A percentile compares a stretch with the other conserved stretches of the same genome.
Conservation (phyloP, 164 flowering plant species). For the Sextonia rubra region DNA sequence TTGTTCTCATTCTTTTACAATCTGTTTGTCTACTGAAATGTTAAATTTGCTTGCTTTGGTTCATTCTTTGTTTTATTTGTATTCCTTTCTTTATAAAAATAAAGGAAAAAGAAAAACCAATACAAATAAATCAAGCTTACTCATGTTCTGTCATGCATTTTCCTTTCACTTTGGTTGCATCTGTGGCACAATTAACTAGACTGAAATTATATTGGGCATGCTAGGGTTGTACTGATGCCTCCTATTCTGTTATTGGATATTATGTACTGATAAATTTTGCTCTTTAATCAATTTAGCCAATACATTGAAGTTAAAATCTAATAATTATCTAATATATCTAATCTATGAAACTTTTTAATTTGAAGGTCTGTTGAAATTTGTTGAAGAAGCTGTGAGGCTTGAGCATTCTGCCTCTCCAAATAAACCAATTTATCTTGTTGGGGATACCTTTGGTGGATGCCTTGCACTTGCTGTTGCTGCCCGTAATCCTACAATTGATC, state of each 20-base stretch:
- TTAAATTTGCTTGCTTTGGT: too few species aligned
- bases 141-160: not conserved
- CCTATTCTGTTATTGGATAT: not conserved
- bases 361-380: constrained; percentile 60
- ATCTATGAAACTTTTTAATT: not conserved
- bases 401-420: constrained; percentile 62
- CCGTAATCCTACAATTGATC: constrained; percentile 78
- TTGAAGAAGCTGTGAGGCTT: constrained; percentile 55
- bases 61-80: too few species aligned
- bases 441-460: constrained; percentile 96
- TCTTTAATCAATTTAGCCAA: not conserved
- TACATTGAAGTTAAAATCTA: not conserved
- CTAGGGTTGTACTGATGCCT: not conserved
- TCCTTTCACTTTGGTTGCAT: not conserved
- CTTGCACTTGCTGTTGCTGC: constrained; percentile 92
- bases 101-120: too few species aligned
- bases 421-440: constrained; percentile 81
- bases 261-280: not conserved
- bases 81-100: too few species aligned
- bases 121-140: not conserved
- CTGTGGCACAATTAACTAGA: not conserved
- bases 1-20: not conserved
- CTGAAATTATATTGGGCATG: not conserved
- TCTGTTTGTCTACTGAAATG: not conserved
- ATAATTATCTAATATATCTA: too few species aligned